A percentile compares a stretch with the other conserved stretches of the same genome.
phyloP scores from a whole-genome alignment of 805 yeast genomes.

The Lachancea mirantina region DNA sequence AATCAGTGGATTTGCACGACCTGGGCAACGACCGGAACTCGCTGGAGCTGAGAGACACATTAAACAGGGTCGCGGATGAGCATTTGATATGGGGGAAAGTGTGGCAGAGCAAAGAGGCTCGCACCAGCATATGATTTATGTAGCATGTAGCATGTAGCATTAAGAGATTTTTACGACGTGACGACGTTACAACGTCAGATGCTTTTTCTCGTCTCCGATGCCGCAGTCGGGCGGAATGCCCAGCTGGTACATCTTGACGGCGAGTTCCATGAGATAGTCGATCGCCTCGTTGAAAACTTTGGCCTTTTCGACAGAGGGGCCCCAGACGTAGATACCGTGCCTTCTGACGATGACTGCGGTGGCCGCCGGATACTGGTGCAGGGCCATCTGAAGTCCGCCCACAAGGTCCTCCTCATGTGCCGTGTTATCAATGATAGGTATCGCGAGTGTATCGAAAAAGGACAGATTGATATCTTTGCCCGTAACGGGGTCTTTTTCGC shows the following conservation, averaged over 20 bases:
- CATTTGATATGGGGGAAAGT: conserved; percentile 27
- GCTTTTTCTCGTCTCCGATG: conserved; percentile 31
- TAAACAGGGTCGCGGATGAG: conserved; percentile 20
- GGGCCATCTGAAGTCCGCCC: conserved; percentile 55
- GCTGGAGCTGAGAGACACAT: conserved; percentile 20
- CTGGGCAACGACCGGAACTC: conserved; percentile 1
- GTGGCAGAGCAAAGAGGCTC: conserved; percentile 11
- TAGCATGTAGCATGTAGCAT: no score
- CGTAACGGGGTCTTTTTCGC: conserved; percentile 39
- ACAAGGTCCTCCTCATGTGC: conserved; percentile 83
- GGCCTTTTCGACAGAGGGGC: conserved; percentile 85
- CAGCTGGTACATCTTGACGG: conserved; percentile 68
- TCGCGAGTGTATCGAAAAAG: conserved; percentile 64
- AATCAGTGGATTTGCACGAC: conserved; percentile 15
- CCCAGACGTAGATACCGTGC: conserved; percentile 98
- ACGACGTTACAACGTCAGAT: conserved; percentile 13
- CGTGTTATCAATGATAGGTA: conserved; percentile 88
- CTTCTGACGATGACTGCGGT: conserved; percentile 86
- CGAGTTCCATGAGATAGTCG: conserved; percentile 80
- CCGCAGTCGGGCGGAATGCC: conserved; percentile 49
- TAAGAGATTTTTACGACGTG: no score
- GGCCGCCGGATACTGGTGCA: conserved; percentile 63
- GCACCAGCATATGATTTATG: no score
- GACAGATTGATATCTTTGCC: conserved; percentile 52
- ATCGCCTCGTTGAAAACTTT: conserved; percentile 89